Evolutionary conservation across 768 basidiomycete species (phyloP).

Genomic region (Boletus rubescentipes): DNA sequence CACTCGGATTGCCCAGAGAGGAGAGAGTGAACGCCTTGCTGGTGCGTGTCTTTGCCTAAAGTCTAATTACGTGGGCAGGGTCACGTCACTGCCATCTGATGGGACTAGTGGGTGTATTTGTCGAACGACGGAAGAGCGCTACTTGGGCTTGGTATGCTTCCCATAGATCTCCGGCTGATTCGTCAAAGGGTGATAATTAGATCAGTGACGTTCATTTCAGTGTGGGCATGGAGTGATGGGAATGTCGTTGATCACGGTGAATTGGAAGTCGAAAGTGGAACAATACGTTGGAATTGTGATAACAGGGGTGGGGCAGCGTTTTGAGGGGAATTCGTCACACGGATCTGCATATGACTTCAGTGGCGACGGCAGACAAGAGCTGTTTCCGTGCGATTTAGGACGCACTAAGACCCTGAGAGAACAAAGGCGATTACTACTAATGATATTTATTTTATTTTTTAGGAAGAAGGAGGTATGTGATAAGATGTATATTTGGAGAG

Average conservation of each 20-base stretch:
- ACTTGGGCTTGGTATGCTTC: slow-evolving; percentile 7
- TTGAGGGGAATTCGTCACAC: slow-evolving; percentile 24
- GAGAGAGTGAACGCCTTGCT: slow-evolving; percentile 18
- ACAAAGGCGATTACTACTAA: slow-evolving; percentile 5
- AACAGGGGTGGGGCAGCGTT: slow-evolving; percentile 16
- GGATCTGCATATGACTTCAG: slow-evolving; percentile 34
- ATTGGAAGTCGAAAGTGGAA: slow-evolving; percentile 17
- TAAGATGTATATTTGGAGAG: slow-evolving; percentile 24
- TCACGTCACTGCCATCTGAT: slow-evolving; percentile 35
- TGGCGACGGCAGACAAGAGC: slow-evolving; percentile 21
- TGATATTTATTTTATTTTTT: slow-evolving; percentile 6
- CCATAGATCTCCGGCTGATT: slow-evolving; percentile 15
- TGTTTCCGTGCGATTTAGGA: slow-evolving; percentile 16
- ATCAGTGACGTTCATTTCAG: slow-evolving; percentile 16
- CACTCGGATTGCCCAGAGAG: slow-evolving; percentile 17
- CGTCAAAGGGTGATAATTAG: slow-evolving; percentile 11
- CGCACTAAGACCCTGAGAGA: slow-evolving; percentile 28
- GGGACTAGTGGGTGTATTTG: slow-evolving; percentile 12
- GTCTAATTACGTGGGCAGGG: slow-evolving; percentile 35
- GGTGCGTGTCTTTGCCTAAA: slow-evolving; percentile 37
- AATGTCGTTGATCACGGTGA: slow-evolving; percentile 24
- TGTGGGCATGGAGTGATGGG: slow-evolving; percentile 18
- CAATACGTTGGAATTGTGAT: slow-evolving; percentile 14
- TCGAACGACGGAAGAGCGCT: slow-evolving; percentile 9
- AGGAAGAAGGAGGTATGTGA: slow-evolving; percentile 17